Conservation (phyloP, 179 eudicot species). For the Actinidia polygama region DNA sequence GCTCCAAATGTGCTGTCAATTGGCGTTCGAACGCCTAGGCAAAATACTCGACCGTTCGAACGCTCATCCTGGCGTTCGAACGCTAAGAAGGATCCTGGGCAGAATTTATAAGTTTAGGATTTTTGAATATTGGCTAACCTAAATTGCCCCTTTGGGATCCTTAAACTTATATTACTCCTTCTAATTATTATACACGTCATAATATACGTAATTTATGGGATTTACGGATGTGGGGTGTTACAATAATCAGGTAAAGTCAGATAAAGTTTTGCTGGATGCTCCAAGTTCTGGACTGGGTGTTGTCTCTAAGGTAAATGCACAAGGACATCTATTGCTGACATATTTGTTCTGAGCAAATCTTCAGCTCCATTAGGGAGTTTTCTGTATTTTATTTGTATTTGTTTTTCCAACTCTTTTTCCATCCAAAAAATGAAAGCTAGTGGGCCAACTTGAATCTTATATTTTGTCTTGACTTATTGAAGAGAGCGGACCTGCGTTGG, state of each 20-base stretch:
- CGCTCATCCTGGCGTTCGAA: too few relatives aligned
- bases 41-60: too few relatives aligned
- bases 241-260: constrained; percentile 41
- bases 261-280: constrained; percentile 91
- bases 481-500: constrained; percentile 99
- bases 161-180: too few relatives aligned
- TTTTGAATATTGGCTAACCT: too few relatives aligned
- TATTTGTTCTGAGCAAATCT: constrained; percentile 14
- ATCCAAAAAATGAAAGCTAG: background rate
- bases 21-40: too few relatives aligned
- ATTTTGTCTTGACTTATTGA: constrained; percentile 18
- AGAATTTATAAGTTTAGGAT: too few relatives aligned
- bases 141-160: too few relatives aligned
- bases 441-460: constrained; percentile 1
- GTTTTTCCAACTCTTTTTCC: background rate
- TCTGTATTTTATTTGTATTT: background rate
- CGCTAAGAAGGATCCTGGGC: too few relatives aligned
- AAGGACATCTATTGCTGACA: background rate
- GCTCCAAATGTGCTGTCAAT: too few relatives aligned
- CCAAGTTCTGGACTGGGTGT: constrained; percentile 99
- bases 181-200: too few relatives aligned
- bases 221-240: too few relatives aligned
- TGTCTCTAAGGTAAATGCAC: constrained; percentile 75
- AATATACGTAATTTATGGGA: too few relatives aligned
- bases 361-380: background rate